Conservation (phyloP, 495 filamentous ascomycete species). For the Daldinia childiae region DNA sequence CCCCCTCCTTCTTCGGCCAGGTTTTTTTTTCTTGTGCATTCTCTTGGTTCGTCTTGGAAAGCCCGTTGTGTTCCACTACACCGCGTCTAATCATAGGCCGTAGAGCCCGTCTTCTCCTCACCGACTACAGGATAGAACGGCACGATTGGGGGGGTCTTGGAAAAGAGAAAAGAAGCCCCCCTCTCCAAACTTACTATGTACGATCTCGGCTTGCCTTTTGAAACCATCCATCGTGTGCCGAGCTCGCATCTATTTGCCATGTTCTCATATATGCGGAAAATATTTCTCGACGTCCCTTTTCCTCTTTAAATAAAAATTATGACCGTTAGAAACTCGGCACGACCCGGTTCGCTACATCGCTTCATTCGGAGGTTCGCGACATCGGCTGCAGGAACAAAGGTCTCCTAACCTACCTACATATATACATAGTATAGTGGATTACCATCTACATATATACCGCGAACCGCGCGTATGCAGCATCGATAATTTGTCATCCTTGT, state of each 20-base stretch:
- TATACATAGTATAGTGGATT: conserved; percentile 8
- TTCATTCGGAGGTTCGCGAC: conserved; percentile 30
- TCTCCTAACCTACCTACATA: not conserved
- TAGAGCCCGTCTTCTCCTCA: not conserved
- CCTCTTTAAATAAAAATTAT: conserved; percentile 14
- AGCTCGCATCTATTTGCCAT: conserved; percentile 16
- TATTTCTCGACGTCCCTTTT: conserved; percentile 6
- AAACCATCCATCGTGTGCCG: conserved; percentile 28
- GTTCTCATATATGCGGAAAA: conserved; percentile 8
- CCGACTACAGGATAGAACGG: conserved; percentile 19
- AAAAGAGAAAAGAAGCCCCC: not conserved
- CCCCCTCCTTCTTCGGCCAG: conserved; percentile 15
- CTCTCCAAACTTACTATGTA: not conserved
- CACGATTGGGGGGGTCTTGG: not conserved
- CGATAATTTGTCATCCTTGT: conserved; percentile 28
- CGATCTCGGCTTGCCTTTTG: conserved; percentile 25
- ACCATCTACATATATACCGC: conserved; percentile 16
- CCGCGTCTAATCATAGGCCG: not conserved
- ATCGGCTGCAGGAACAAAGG: conserved; percentile 43
- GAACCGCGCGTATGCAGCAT: conserved; percentile 16
- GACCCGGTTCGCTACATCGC: conserved; percentile 27
- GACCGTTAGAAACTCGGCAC: conserved; percentile 19
- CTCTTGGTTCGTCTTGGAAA: conserved; percentile 37
- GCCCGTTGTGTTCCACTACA: conserved; percentile 13
- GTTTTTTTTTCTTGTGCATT: conserved; percentile 17